Evolutionary conservation across 2,329 filamentous ascomycete species (phyloP).

Genomic region (Botrytis tulipae): DNA sequence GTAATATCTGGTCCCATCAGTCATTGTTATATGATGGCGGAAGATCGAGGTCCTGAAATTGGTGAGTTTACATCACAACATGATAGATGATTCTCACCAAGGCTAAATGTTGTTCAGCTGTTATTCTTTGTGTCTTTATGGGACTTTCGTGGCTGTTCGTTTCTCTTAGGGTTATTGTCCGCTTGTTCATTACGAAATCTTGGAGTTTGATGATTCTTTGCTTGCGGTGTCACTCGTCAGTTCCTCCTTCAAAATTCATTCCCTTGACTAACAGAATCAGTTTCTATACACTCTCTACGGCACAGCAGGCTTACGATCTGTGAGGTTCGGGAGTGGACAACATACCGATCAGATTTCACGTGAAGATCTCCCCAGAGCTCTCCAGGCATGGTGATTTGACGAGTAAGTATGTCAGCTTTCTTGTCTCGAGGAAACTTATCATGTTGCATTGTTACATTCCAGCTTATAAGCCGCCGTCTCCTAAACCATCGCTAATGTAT

Average conservation of each 20-base stretch:
- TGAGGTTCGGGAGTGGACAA: constrained; percentile 30
- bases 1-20: background rate
- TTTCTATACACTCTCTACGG: constrained; percentile 28
- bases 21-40: background rate
- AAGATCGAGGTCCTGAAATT: constrained; percentile 10
- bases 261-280: constrained; percentile 19
- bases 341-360: constrained; percentile 25
- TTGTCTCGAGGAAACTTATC: background rate
- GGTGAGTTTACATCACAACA: background rate
- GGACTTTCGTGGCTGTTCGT: constrained; percentile 32
- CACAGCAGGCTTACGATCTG: constrained; percentile 22
- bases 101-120: constrained; percentile 23
- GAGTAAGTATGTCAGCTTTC: constrained; percentile 45
- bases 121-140: constrained; percentile 27
- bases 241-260: background rate
- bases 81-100: background rate
- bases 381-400: constrained; percentile 48
- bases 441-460: background rate
- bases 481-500: background rate
- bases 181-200: constrained; percentile 29
- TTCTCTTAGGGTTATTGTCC: constrained; percentile 30
- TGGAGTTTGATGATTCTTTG: constrained; percentile 33
- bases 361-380: constrained; percentile 25
- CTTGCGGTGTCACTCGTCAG: constrained; percentile 29
- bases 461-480: background rate